A percentile compares a stretch with the other conserved stretches of the same genome.
phyloP scores from a whole-genome alignment of 148 eudicot genomes.

The Pharnaceum exiguum region DNA sequence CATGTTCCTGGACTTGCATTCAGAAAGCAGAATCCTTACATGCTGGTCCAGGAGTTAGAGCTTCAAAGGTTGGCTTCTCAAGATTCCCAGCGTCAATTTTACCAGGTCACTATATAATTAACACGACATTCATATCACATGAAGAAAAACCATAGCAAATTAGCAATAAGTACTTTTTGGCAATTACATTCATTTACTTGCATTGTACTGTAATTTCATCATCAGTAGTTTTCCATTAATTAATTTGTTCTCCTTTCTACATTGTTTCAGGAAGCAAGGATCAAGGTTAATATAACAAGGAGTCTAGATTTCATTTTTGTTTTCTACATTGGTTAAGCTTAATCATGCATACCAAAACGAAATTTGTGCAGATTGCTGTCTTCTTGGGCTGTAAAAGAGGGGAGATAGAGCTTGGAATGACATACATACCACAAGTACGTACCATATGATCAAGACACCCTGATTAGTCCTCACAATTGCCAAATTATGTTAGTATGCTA shows the following conservation, averaged over 20 bases:
- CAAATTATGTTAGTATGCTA: not conserved
- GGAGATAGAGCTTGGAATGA: constrained; percentile 81
- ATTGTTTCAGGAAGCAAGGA: constrained; percentile 75
- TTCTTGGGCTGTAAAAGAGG: constrained; percentile 73
- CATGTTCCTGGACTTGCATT: constrained; percentile 77
- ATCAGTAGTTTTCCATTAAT: not conserved
- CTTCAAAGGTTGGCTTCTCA: constrained; percentile 42
- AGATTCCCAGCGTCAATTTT: constrained; percentile 57
- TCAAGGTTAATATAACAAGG: constrained; percentile 49
- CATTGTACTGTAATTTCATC: not conserved
- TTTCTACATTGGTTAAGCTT: not conserved
- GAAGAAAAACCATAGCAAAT: too few species aligned
- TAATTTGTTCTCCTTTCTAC: constrained; percentile 5
- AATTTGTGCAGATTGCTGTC: constrained; percentile 41
- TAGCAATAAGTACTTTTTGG: too few species aligned
- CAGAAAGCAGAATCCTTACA: constrained; percentile 33
- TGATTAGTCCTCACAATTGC: not conserved
- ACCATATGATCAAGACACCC: too few species aligned
- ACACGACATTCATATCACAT: not conserved
- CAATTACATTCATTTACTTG: not conserved
- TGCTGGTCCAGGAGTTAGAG: constrained; percentile 48
- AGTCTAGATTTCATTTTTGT: not conserved
- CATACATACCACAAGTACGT: constrained; percentile 50
- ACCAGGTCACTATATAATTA: constrained; percentile 36
- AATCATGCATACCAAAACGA: not conserved